Conservation (phyloP, 208 protist genomes). For the Trypanosoma brucei region DNA sequence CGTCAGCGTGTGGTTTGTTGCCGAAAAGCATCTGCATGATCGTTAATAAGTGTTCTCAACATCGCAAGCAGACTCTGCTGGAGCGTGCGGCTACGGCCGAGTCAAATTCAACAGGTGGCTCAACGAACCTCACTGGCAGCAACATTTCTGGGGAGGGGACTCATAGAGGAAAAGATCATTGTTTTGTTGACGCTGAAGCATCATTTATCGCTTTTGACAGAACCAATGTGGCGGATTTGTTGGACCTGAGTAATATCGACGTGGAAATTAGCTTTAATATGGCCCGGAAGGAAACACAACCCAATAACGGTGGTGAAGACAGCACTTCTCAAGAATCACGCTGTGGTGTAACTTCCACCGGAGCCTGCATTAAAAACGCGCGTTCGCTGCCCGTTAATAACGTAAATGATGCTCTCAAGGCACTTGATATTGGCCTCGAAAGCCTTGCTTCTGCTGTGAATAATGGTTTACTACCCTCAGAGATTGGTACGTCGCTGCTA, state of each 20-base stretch:
- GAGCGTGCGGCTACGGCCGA: neutral
- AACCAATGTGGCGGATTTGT: slow-evolving; percentile 62
- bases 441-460: slow-evolving; percentile 66
- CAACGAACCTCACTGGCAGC: neutral
- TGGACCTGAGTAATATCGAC: slow-evolving; percentile 69
- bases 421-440: slow-evolving; percentile 80
- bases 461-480: slow-evolving; percentile 45
- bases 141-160: slow-evolving; percentile 5
- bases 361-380: slow-evolving; percentile 63
- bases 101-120: neutral
- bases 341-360: slow-evolving; percentile 21
- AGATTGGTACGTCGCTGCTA: slow-evolving; percentile 72
- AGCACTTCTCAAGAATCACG: no score
- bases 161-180: slow-evolving; percentile 15
- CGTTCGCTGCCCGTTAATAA: slow-evolving; percentile 40
- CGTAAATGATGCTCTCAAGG: slow-evolving; percentile 73
- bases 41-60: slow-evolving; percentile 52
- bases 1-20: slow-evolving; percentile 70
- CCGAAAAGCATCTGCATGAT: slow-evolving; percentile 63
- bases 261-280: slow-evolving; percentile 71
- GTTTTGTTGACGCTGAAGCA: slow-evolving; percentile 66
- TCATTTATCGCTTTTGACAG: slow-evolving; percentile 79
- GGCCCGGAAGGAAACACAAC: neutral
- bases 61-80: neutral
- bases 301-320: neutral